These are phyloP conservation scores for Thelonectria discophora DNA, from an alignment of 2,329 filamentous ascomycete genomes.

Conservation along the genomic window DNA sequence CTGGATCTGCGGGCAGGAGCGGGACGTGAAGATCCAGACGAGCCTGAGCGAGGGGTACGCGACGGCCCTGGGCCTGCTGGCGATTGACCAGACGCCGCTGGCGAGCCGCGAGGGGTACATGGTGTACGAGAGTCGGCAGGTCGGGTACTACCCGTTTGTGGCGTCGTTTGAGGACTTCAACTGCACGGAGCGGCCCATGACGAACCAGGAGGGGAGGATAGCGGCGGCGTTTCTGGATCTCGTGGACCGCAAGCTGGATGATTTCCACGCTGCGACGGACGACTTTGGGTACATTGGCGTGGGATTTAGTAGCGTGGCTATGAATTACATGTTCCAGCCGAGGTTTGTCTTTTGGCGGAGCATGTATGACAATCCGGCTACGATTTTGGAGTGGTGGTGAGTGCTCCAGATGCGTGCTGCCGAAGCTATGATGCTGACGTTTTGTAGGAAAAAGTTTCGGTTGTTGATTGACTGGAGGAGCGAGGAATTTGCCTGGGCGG, in stretches of 20 bases:
- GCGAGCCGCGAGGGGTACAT: background rate
- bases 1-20: background rate
- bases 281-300: background rate
- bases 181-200: conserved; percentile 1
- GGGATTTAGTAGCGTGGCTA: background rate
- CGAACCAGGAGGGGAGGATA: background rate
- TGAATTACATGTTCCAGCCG: background rate
- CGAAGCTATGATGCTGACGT: background rate
- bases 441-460: no score
- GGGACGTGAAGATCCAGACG: background rate
- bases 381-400: background rate
- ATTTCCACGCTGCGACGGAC: background rate
- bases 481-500: background rate
- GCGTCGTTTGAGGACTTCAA: background rate
- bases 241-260: background rate
- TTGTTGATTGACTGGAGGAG: background rate
- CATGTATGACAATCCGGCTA: conserved; percentile 1
- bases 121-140: background rate
- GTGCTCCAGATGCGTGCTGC: background rate
- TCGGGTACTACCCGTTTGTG: background rate
- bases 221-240: conserved; percentile 1
- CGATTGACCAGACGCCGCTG: conserved; percentile 4
- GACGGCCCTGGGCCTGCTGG: conserved; percentile 3
- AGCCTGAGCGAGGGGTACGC: conserved; percentile 6
- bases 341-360: background rate